Base-by-base conservation (phyloP, 176 grass and related monocot genomes). In the Chrysopogon serrulatus region DNA sequence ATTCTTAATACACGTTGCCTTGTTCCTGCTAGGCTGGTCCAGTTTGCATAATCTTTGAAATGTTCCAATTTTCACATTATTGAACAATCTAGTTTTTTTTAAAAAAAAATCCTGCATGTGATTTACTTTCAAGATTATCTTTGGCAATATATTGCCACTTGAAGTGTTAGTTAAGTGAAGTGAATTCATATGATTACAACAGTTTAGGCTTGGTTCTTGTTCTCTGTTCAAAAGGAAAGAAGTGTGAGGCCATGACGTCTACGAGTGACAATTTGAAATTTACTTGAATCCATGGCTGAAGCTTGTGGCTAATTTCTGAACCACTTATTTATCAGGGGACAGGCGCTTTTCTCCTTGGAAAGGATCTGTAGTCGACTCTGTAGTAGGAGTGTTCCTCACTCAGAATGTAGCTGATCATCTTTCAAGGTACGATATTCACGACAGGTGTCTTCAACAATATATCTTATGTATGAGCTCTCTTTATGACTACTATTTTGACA, bases 361-460 rank as follows among this genome's bases (percentile, higher is more conserved):
- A 90, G 93, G 93, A 88, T 95, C 93, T 68, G 85, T 95, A 23
- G 85, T 95, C 49, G 93, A 95, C 59, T 95, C 93, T 62, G 90
- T 92, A 35, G 83, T 95, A 65, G 93, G 93, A 35, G 93, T 92
- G 24, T 95, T 95, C 73, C 93, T 95, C n/a, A 95, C 93, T 73
- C 93, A 95, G 70, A 95, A 95, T 81, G 93, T 95, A 43, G 74
- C 90, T 57, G 93, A 95, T 69, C 90, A 95, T 88, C 93, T 95
- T 86, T 95, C 90, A 51, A 94, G 92, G 92, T 94, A 88, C 32
- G 62, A 40, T 71, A 71, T 39, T 81, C 35, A 78, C 9, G 51
- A 53, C 24, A 36, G 56, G 17, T 36, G 19, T 73, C 28, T 73
- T 49, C 33, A 53, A 28, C 8, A 56, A 56, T 34, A 78, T 11